A percentile compares a stretch with the other conserved stretches of the same genome.
These are phyloP conservation scores for Pichia sp. DNA, from an alignment of 1,139 yeast genomes.

Conservation along the genomic window DNA sequence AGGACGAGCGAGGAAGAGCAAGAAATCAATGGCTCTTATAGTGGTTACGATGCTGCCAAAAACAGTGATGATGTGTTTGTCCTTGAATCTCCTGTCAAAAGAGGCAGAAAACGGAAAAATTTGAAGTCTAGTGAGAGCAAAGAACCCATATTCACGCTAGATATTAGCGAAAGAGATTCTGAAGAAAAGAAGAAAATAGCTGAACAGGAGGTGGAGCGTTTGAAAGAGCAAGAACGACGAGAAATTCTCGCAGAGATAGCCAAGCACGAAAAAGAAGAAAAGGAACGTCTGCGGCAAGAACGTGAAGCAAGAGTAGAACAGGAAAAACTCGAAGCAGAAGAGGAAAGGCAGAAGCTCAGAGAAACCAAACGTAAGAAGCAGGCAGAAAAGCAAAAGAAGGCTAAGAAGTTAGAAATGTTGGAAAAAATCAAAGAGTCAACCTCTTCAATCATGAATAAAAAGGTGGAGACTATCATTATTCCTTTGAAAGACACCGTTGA, in stretches of 20 bases:
- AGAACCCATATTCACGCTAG: not conserved
- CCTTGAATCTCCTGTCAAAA: slow-evolving; percentile 13
- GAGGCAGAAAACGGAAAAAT: not conserved
- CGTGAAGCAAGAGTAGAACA: slow-evolving; percentile 1
- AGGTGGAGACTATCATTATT: slow-evolving; percentile 9
- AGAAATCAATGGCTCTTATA: not conserved
- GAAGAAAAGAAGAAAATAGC: not conserved
- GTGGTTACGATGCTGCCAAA: not conserved
- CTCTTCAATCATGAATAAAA: not conserved
- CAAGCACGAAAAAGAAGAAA: slow-evolving; percentile 5
- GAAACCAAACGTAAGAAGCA: slow-evolving; percentile 2
- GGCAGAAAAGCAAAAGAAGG: not conserved
- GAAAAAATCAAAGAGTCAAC: slow-evolving; percentile 12
- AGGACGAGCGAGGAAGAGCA: not conserved
- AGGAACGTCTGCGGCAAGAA: not conserved
- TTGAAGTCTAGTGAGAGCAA: not conserved
- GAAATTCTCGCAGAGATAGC: not conserved
- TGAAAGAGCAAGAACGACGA: slow-evolving; percentile 5
- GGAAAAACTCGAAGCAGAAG: not conserved
- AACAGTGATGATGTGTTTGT: slow-evolving; percentile 9
- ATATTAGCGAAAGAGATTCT: not conserved
- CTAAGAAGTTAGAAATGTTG: slow-evolving; percentile 6
- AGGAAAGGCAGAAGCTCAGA: not conserved
- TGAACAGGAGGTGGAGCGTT: not conserved
- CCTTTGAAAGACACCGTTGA: slow-evolving; percentile 10